Base-by-base conservation (phyloP, 352 stramenopile species). In the Globisporangium alternatum region DNA sequence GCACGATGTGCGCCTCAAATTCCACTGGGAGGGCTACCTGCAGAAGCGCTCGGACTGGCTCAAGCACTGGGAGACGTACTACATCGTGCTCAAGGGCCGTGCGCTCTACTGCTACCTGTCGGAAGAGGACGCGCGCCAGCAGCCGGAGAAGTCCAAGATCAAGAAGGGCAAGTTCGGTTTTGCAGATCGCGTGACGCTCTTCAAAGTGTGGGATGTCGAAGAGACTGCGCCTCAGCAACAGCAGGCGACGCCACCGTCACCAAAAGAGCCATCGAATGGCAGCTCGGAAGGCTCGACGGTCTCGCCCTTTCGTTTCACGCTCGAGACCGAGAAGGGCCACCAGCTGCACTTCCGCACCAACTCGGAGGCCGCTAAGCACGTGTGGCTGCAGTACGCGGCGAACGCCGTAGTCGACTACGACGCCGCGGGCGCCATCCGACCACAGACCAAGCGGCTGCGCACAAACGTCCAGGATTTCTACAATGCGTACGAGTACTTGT, bases 21-120 rank as follows among this genome's bases (percentile, higher is more conserved):
- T 83, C 66, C 83, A 95, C 65, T 95, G 85, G 85, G 85, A 90
- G 57, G 87, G 87, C 39, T 95, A 95, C 60, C 74, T 95, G 17
- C 86, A 94, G 77, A 95, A 95, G 70, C 82, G 86, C 66, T 92
- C 81, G 54, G 87, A 95, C 73, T 95, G 87, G 87, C 83, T 95
- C 61, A 95, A 94, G 73, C 85, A 95, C 70, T 94, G 85, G 87
- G 87, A 95, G 64, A 95, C 83, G 44, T 95, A 93, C 77, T 95
- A 91, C 69, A 92, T 95, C 49, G 85, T 94, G 8, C 66, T 95
- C 17, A 77, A 78, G 3, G 83, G 85, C 0, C 73, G 81, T 2
- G 72, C 74, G 31, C 72, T 95, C 37, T 95, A 91, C 61, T 95
- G 86, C 69, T 95, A 95, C 60, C 60, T 95, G 19, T 89, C 79